A percentile compares a stretch with the other conserved stretches of the same genome.
Evolutionary conservation across 2,329 filamentous ascomycete species (phyloP).

Genomic region (Didymella lethalis): DNA sequence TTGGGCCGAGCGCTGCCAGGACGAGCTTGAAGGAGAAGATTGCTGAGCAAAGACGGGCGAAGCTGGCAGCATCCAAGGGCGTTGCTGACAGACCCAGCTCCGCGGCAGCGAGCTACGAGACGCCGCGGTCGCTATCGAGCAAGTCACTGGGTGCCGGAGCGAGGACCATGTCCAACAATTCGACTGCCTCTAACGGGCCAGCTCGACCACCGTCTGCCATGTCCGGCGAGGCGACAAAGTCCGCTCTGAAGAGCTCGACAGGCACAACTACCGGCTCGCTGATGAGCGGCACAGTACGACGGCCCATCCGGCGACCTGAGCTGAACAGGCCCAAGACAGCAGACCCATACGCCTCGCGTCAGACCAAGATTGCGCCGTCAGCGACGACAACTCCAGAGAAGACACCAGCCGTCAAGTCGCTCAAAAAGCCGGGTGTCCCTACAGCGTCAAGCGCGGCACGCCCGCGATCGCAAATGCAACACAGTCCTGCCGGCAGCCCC

Average conservation of each 20-base stretch:
- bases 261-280: conserved; percentile 56
- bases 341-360: conserved; percentile 59
- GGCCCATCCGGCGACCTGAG: conserved; percentile 56
- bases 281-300: conserved; percentile 67
- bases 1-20: conserved; percentile 58
- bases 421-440: conserved; percentile 47
- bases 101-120: conserved; percentile 62
- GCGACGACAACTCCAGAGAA: conserved; percentile 57
- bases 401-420: conserved; percentile 51
- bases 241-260: conserved; percentile 41
- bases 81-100: conserved; percentile 65
- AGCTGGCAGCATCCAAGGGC: conserved; percentile 51
- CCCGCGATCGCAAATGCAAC: conserved; percentile 44
- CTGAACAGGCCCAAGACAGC: conserved; percentile 61
- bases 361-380: conserved; percentile 56
- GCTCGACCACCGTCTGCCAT: conserved; percentile 50
- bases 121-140: conserved; percentile 51
- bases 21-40: conserved; percentile 81
- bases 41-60: conserved; percentile 76
- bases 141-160: conserved; percentile 41
- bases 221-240: conserved; percentile 45
- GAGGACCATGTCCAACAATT: conserved; percentile 41
- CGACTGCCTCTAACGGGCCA: conserved; percentile 39
- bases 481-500: conserved; percentile 48
- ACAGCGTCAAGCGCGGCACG: conserved; percentile 40